These are phyloP conservation scores for Colletotrichum melonis DNA, from an alignment of 2,329 filamentous ascomycete genomes.

Conservation along the genomic window DNA sequence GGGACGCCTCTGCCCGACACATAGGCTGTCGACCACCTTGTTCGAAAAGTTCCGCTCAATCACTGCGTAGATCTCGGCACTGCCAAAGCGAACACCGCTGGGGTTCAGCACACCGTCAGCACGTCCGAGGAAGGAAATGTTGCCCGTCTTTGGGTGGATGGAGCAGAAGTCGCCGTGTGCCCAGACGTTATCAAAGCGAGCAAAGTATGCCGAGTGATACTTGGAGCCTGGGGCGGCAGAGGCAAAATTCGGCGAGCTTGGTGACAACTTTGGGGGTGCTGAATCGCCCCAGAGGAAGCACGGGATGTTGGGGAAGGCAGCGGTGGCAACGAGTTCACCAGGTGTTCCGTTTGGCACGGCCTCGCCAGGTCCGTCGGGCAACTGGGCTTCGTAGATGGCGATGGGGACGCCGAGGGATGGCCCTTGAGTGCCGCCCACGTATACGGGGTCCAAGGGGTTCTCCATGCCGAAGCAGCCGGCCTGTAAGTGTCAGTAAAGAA, in stretches of 20 bases:
- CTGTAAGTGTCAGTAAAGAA: conserved; percentile 41
- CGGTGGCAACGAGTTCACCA: conserved; percentile 79
- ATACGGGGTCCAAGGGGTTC: conserved; percentile 77
- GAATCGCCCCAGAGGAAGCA: conserved; percentile 72
- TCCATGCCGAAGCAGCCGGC: conserved; percentile 71
- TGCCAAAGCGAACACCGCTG: conserved; percentile 81
- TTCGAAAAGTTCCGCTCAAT: conserved; percentile 74
- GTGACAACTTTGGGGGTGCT: background rate
- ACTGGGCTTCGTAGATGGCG: conserved; percentile 72
- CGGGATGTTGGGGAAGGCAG: conserved; percentile 81
- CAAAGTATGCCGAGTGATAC: conserved; percentile 72
- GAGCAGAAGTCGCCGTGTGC: conserved; percentile 85
- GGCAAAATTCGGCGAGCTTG: conserved; percentile 40
- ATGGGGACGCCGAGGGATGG: conserved; percentile 61
- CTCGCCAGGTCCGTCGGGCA: conserved; percentile 56
- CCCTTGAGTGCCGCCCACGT: conserved; percentile 65
- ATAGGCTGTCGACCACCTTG: conserved; percentile 77
- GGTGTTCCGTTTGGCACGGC: conserved; percentile 68
- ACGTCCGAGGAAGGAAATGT: conserved; percentile 74
- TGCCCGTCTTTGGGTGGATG: conserved; percentile 74
- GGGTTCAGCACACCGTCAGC: conserved; percentile 86
- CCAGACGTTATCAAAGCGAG: conserved; percentile 76
- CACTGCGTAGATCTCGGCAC: conserved; percentile 82
- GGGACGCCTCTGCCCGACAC: conserved; percentile 80
- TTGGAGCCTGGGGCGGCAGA: conserved; percentile 61